phyloP scores from a whole-genome alignment of 208 protist genomes.

The Leishmania amazonensis region DNA sequence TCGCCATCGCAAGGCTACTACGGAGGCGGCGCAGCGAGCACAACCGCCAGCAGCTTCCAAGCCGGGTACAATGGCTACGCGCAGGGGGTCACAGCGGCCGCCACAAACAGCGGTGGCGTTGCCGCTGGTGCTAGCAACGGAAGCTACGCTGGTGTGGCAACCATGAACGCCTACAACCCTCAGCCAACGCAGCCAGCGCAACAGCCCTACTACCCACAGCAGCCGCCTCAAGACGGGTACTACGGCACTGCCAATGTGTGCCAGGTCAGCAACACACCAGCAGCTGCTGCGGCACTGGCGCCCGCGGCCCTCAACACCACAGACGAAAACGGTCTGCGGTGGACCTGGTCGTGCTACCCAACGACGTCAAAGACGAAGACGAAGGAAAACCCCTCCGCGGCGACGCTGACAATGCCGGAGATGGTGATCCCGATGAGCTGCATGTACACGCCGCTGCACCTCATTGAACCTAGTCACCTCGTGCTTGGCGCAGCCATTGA shows the following conservation, averaged over 20 bases:
- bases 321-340: conserved; percentile 80
- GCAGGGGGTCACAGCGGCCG: not conserved
- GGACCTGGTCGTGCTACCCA: conserved; percentile 89
- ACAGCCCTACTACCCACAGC: conserved; percentile 23
- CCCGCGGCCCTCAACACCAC: conserved; percentile 46
- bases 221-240: conserved; percentile 26
- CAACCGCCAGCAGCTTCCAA: not conserved
- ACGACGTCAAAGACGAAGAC: conserved; percentile 49
- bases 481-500: conserved; percentile 39
- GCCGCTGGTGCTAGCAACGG: not conserved
- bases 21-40: not conserved
- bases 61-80: not conserved
- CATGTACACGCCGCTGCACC: conserved; percentile 85
- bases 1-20: not conserved
- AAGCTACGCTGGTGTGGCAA: conserved; percentile 9
- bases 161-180: not conserved
- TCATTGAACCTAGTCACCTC: conserved; percentile 48
- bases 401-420: conserved; percentile 49
- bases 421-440: conserved; percentile 90
- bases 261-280: not conserved
- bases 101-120: not conserved
- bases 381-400: conserved; percentile 39
- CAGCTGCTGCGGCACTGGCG: conserved; percentile 2
- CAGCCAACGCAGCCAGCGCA: not conserved
- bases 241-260: conserved; percentile 9